Evolutionary conservation across 106 monocot species (phyloP).

Genomic region (Narthecium ossifragum): DNA sequence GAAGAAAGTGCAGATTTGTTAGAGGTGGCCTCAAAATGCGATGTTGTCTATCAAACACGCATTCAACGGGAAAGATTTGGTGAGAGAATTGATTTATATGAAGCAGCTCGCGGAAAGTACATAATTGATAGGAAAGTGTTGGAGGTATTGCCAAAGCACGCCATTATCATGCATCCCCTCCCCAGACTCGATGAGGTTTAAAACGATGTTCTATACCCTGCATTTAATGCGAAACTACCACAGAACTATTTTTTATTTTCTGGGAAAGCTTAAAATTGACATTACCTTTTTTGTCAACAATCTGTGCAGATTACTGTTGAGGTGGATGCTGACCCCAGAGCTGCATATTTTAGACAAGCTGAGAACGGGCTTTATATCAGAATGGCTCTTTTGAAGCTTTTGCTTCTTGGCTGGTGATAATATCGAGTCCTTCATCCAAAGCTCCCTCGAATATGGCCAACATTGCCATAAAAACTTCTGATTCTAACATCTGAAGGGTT

Average conservation of each 20-base stretch:
- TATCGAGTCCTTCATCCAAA: too few species aligned
- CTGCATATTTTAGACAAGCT: slow-evolving; percentile 96
- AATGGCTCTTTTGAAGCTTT: slow-evolving; percentile 92
- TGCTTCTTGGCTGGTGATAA: slow-evolving; percentile 72
- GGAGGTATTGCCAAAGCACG: slow-evolving; percentile 81
- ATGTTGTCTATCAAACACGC: slow-evolving; percentile 94
- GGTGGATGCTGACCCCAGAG: slow-evolving; percentile 92
- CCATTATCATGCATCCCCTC: slow-evolving; percentile 95
- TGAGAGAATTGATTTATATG: slow-evolving; percentile 89
- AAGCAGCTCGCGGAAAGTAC: slow-evolving; percentile 97
- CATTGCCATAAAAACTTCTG: too few species aligned
- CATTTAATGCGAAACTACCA: too few species aligned
- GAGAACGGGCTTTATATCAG: slow-evolving; percentile 96
- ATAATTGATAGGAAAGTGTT: slow-evolving; percentile 73
- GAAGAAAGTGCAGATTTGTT: slow-evolving; percentile 85
- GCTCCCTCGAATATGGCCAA: too few species aligned
- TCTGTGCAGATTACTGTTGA: slow-evolving; percentile 68
- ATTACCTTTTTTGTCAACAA: too few species aligned
- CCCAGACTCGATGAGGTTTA: slow-evolving; percentile 99
- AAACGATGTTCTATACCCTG: too few species aligned
- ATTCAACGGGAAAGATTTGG: slow-evolving; percentile 97
- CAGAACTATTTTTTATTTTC: too few species aligned
- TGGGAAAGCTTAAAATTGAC: too few species aligned
- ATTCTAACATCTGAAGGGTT: too few species aligned
- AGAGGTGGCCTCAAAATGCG: slow-evolving; percentile 90